Evolutionary conservation across 306 rosid species (phyloP).

Genomic region (Medicago lupulina): DNA sequence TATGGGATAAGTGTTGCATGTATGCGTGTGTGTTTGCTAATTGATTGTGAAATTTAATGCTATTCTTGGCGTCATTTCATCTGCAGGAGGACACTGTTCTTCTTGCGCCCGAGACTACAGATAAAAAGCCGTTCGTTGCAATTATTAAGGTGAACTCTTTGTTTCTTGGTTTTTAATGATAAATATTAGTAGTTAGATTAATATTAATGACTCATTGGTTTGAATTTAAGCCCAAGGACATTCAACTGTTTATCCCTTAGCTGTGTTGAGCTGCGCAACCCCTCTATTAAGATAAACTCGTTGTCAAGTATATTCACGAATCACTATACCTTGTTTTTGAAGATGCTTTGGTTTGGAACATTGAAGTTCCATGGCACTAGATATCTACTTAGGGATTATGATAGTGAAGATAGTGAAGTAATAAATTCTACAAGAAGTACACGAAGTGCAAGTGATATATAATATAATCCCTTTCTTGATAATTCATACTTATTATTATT

Average conservation of each 20-base stretch:
- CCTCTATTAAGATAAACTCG: too few species aligned
- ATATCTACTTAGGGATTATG: not conserved
- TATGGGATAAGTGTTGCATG: too few species aligned
- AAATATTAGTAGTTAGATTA: too few species aligned
- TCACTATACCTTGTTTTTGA: constrained; percentile 11
- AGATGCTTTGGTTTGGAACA: constrained; percentile 20
- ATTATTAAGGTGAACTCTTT: constrained; percentile 76
- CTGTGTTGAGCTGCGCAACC: too few species aligned
- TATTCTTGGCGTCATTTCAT: not conserved
- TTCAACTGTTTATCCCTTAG: too few species aligned
- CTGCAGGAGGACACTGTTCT: constrained; percentile 96
- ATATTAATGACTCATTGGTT: too few species aligned
- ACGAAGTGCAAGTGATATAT: not conserved
- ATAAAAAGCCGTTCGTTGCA: constrained; percentile 89
- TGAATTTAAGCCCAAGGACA: too few species aligned
- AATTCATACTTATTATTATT: not conserved
- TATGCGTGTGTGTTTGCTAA: too few species aligned
- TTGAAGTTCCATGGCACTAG: not conserved
- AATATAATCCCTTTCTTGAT: not conserved
- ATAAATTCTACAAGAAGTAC: constrained; percentile 9
- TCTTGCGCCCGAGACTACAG: constrained; percentile 71
- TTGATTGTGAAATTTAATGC: too few species aligned
- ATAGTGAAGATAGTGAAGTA: not conserved
- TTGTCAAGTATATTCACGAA: not conserved
- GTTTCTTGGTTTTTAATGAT: too few species aligned